Conservation (phyloP, 225 moss, liverwort and hornwort genomes). For the Pseudisothecium myosuroides region DNA sequence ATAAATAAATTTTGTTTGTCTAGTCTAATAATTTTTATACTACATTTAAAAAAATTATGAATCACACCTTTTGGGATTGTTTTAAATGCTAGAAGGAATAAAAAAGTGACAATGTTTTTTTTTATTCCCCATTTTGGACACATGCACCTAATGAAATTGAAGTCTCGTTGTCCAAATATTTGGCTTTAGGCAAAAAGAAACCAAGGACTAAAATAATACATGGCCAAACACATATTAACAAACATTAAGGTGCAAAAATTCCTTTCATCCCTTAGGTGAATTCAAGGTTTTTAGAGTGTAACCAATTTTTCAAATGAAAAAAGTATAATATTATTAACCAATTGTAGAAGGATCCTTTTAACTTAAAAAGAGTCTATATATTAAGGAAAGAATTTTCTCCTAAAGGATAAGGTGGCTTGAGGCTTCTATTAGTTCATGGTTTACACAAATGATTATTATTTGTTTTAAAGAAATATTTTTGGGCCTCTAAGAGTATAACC, state of each 20-base stretch:
- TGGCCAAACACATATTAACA: background rate
- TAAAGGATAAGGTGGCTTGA: background rate
- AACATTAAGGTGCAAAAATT: background rate
- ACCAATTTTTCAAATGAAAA: background rate
- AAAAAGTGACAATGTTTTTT: background rate
- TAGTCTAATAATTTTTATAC: fast-evolving
- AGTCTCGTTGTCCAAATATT: too few relatives aligned
- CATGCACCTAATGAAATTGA: too few relatives aligned
- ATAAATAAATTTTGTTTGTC: fast-evolving
- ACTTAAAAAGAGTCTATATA: background rate
- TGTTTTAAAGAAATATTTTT: background rate
- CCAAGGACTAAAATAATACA: background rate
- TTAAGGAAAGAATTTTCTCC: background rate
- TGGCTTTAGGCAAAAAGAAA: background rate
- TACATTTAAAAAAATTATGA: fast-evolving
- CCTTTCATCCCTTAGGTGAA: fast-evolving
- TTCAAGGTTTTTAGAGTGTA: fast-evolving
- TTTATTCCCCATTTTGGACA: background rate
- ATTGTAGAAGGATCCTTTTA: background rate
- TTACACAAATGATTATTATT: background rate
- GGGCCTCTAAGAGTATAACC: background rate
- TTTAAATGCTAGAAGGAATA: background rate
- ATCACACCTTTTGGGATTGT: fast-evolving
- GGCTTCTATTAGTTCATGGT: background rate
- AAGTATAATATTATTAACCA: background rate